A percentile compares a stretch with the other conserved stretches of the same genome.
These are phyloP conservation scores for Pyrus hybrid DNA, from an alignment of 331 rosid species.

Conservation along the genomic window DNA sequence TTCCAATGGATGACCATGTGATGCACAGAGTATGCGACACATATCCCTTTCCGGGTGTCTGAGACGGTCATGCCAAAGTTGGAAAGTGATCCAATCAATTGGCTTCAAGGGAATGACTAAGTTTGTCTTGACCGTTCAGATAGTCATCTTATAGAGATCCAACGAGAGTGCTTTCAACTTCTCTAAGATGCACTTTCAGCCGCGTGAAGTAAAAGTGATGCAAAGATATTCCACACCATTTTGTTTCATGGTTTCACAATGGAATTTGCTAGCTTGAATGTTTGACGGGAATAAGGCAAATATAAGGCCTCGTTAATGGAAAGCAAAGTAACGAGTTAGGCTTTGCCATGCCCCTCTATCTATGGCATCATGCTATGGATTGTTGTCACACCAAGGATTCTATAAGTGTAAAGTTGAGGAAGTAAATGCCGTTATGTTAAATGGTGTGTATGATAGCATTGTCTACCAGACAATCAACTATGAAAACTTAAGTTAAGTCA, in stretches of 20 bases:
- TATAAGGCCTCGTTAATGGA: not conserved
- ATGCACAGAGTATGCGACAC: too few relatives aligned
- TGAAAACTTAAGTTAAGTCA: not conserved
- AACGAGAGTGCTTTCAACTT: too few relatives aligned
- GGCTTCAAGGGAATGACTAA: too few relatives aligned
- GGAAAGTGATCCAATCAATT: too few relatives aligned
- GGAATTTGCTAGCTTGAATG: not conserved
- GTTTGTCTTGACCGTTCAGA: too few relatives aligned
- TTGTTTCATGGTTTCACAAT: not conserved
- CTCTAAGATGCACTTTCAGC: not conserved
- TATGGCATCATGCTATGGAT: not conserved
- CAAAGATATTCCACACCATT: not conserved
- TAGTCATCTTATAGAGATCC: too few relatives aligned
- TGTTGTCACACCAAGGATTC: not conserved
- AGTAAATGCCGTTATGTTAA: too few relatives aligned
- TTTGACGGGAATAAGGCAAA: fast-evolving
- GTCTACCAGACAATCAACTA: not conserved
- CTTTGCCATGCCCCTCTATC: not conserved
- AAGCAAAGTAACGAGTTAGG: not conserved
- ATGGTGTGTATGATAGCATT: not conserved
- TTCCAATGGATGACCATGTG: too few relatives aligned
- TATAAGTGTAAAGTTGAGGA: not conserved
- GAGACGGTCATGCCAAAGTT: too few relatives aligned
- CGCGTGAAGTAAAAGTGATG: not conserved
- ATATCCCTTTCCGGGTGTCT: too few relatives aligned